Evolutionary conservation across 306 rosid species (phyloP).

Genomic region (Rosa multiflora): DNA sequence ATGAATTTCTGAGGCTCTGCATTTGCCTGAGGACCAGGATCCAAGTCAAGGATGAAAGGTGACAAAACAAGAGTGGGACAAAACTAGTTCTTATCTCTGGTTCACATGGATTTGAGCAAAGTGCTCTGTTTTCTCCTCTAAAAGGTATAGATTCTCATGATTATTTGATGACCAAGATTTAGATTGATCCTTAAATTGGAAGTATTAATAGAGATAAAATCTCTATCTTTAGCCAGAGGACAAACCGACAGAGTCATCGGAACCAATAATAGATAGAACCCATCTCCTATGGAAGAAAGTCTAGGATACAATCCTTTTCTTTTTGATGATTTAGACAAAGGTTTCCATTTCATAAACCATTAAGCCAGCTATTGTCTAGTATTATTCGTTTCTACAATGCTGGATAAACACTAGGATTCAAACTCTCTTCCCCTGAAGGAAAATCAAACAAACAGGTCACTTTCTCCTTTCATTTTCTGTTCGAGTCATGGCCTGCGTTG

Average conservation of each 20-base stretch:
- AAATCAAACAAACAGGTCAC: not conserved
- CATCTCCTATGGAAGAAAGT: not conserved
- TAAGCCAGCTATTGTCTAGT: not conserved
- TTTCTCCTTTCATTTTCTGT: slow-evolving; percentile 10
- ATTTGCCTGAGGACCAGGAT: slow-evolving; percentile 4
- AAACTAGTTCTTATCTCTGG: slow-evolving; percentile 10
- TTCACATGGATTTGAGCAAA: slow-evolving; percentile 16
- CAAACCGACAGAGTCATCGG: not conserved
- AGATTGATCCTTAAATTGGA: slow-evolving; percentile 11
- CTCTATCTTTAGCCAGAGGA: not conserved
- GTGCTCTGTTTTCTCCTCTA: slow-evolving; percentile 9
- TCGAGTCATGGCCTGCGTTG: not conserved
- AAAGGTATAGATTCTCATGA: not conserved
- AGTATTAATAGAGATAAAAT: not conserved
- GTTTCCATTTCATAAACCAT: not conserved
- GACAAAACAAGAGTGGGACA: slow-evolving; percentile 24
- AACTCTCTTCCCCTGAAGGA: not conserved
- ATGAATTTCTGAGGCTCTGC: slow-evolving; percentile 10
- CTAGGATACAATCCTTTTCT: not conserved
- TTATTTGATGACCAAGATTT: slow-evolving; percentile 13
- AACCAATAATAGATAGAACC: not conserved
- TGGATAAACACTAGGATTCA: not conserved
- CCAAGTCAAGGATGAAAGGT: slow-evolving; percentile 12
- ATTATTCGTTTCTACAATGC: not conserved
- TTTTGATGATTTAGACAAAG: not conserved